Conservation (phyloP, 2,329 filamentous ascomycete species). For the Fusarium tricinctum region DNA sequence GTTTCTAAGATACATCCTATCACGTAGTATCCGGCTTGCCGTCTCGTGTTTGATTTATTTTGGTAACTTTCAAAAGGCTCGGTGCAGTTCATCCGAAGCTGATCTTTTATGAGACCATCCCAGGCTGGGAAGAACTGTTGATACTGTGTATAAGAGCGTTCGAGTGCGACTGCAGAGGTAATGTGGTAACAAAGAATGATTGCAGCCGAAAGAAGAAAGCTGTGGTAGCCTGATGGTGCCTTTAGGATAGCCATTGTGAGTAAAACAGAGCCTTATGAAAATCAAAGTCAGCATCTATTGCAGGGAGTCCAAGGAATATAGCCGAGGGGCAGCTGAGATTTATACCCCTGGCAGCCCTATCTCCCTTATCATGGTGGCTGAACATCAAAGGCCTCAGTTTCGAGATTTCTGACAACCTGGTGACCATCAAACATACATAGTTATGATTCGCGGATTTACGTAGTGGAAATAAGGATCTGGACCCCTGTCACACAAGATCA, state of each 20-base stretch:
- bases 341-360: background rate
- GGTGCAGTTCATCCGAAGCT: slow-evolving; percentile 13
- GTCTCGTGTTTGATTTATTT: background rate
- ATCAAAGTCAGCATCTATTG: background rate
- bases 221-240: background rate
- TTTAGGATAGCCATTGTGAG: background rate
- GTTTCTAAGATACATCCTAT: slow-evolving; percentile 40
- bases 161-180: background rate
- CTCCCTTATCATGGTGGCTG: background rate
- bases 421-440: background rate
- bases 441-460: background rate
- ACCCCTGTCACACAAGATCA: background rate
- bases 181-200: slow-evolving; percentile 1
- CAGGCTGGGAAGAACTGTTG: slow-evolving; percentile 42
- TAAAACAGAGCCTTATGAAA: background rate
- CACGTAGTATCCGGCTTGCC: slow-evolving; percentile 19
- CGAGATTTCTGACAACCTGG: background rate
- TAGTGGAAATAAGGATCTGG: background rate
- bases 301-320: background rate
- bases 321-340: background rate
- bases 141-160: slow-evolving; percentile 28
- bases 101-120: slow-evolving; percentile 10
- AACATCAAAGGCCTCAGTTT: background rate
- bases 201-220: background rate
- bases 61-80: slow-evolving; percentile 2